Evolutionary conservation across 805 yeast genomes (phyloP).

Genomic region (Millerozyma miso): DNA sequence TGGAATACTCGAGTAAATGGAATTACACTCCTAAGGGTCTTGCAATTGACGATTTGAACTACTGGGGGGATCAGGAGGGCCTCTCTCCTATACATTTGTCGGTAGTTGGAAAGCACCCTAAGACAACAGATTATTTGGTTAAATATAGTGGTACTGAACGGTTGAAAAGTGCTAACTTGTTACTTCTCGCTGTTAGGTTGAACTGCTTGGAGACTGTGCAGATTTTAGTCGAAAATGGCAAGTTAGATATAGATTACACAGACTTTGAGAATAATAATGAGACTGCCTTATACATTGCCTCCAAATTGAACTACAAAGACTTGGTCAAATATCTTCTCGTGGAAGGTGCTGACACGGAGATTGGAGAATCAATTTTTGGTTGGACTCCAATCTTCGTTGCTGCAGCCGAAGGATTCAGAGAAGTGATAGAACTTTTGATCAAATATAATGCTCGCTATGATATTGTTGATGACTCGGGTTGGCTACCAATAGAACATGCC

Average conservation of each 20-base stretch:
- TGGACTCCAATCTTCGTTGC: conserved; percentile 95
- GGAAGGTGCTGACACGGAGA: conserved; percentile 66
- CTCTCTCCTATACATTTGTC: conserved; percentile 82
- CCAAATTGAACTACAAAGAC: conserved; percentile 54
- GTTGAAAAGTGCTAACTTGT: conserved; percentile 49
- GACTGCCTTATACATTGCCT: conserved; percentile 78
- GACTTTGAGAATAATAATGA: conserved; percentile 59
- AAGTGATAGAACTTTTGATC: conserved; percentile 54
- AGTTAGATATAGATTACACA: conserved; percentile 60
- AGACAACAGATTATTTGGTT: conserved; percentile 61
- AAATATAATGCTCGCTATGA: conserved; percentile 50
- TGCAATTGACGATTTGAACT: conserved; percentile 51
- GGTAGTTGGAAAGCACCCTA: conserved; percentile 77
- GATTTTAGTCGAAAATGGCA: conserved; percentile 49
- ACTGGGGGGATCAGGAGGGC: conserved; percentile 77
- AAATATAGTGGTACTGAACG: conserved; percentile 37
- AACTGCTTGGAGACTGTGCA: conserved; percentile 55
- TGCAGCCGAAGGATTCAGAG: conserved; percentile 74
- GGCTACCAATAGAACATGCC: conserved; percentile 98
- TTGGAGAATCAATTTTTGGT: conserved; percentile 74
- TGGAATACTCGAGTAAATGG: conserved; percentile 59
- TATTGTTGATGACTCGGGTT: conserved; percentile 76
- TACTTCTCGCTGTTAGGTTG: conserved; percentile 66
- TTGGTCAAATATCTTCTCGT: conserved; percentile 53
- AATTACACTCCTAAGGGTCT: conserved; percentile 42